These are phyloP conservation scores for Yarrowia alimentaria DNA, from an alignment of 805 yeast species.

Conservation along the genomic window DNA sequence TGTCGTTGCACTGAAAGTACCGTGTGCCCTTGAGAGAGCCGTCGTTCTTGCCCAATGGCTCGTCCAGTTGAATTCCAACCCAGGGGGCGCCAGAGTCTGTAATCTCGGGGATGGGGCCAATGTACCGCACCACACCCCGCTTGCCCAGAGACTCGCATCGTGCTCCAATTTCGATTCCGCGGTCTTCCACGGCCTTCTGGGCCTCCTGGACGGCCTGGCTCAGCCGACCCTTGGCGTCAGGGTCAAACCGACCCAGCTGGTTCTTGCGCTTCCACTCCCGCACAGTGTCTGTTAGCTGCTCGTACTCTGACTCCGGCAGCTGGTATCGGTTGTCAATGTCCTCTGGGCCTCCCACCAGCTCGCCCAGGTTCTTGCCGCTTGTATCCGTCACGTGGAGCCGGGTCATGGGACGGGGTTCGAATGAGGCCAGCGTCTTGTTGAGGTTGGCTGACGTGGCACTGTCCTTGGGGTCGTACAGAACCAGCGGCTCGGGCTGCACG, in stretches of 20 bases:
- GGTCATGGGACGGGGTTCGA: constrained; percentile 41
- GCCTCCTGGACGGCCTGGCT: constrained; percentile 28
- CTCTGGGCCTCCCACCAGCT: constrained; percentile 36
- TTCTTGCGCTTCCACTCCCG: constrained; percentile 72
- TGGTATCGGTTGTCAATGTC: constrained; percentile 40
- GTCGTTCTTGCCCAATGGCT: constrained; percentile 82
- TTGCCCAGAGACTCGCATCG: constrained; percentile 40
- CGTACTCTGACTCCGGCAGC: constrained; percentile 62
- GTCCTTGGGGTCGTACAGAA: constrained; percentile 9
- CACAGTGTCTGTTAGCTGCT: constrained; percentile 58
- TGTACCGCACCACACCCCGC: constrained; percentile 64
- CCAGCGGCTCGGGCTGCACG: constrained; percentile 31
- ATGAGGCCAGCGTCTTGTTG: constrained; percentile 34
- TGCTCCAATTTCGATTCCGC: constrained; percentile 46
- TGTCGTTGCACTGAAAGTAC: constrained; percentile 55
- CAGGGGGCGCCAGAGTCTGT: constrained; percentile 51
- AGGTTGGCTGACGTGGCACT: constrained; percentile 29
- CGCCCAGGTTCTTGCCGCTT: background rate
- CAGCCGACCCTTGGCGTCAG: constrained; percentile 36
- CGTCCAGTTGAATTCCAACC: constrained; percentile 85
- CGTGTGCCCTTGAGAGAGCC: constrained; percentile 64
- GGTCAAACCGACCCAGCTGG: constrained; percentile 70
- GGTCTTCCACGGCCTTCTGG: constrained; percentile 27
- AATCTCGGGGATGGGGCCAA: constrained; percentile 67
- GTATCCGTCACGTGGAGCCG: constrained; percentile 53